These are phyloP conservation scores for Stephania cephalantha DNA, from an alignment of 164 flowering plant genomes.

Conservation along the genomic window DNA sequence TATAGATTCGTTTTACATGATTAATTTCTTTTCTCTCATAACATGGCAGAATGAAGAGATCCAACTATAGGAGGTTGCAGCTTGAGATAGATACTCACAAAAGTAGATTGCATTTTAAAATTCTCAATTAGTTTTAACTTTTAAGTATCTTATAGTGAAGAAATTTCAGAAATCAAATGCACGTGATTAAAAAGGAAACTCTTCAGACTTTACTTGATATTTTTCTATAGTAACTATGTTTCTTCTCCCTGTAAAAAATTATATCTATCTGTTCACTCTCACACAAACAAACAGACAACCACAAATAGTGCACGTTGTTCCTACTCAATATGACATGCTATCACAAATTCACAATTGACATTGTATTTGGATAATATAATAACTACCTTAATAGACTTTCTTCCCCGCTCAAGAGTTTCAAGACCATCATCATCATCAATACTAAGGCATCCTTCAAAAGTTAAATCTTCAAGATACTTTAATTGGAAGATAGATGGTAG, in stretches of 20 bases:
- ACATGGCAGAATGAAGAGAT: too few relatives aligned
- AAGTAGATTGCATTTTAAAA: too few relatives aligned
- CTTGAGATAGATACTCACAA: too few relatives aligned
- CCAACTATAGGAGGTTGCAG: too few relatives aligned
- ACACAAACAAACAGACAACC: not conserved
- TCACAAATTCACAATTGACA: too few relatives aligned
- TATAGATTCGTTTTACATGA: too few relatives aligned
- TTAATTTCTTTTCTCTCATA: too few relatives aligned
- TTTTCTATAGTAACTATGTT: not conserved
- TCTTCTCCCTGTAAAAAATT: not conserved
- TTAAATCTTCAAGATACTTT: slow-evolving; percentile 60
- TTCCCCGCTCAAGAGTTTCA: slow-evolving; percentile 43
- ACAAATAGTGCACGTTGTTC: too few relatives aligned
- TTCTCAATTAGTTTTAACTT: too few relatives aligned
- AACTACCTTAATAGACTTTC: slow-evolving; percentile 64
- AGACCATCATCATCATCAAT: slow-evolving; percentile 78
- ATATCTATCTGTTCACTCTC: not conserved
- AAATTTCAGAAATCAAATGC: not conserved
- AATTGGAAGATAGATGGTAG: slow-evolving; percentile 53
- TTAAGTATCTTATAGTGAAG: not conserved
- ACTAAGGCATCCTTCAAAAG: slow-evolving; percentile 65
- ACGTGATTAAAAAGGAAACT: not conserved
- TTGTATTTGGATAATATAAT: not conserved
- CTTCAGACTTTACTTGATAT: not conserved
- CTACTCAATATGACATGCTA: too few relatives aligned